Percentiles rank a stretch among this genome's conserved stretches.
Evolutionary conservation across 495 filamentous ascomycete species (phyloP).

Genomic region (Talaromyces stipitatus): DNA sequence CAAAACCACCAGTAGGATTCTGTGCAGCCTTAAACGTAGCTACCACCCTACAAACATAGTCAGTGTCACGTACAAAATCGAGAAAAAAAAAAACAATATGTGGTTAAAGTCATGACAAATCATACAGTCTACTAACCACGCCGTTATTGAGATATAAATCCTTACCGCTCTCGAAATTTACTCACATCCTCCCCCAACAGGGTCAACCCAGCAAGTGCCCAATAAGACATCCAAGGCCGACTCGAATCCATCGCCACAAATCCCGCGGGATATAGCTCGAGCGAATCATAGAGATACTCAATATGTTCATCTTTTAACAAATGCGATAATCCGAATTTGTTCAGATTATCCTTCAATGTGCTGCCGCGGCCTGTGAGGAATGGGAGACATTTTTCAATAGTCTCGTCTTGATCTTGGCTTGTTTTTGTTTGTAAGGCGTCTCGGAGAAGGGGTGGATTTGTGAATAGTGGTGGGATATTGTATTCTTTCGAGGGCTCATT

Average conservation of each 20-base stretch:
- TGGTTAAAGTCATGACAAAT: neutral
- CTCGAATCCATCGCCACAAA: conserved; percentile 72
- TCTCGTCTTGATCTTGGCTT: conserved; percentile 58
- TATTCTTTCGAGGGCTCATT: conserved; percentile 15
- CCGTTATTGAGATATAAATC: conserved; percentile 7
- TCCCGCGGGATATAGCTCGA: conserved; percentile 55
- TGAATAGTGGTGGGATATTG: conserved; percentile 54
- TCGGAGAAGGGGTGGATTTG: conserved; percentile 49
- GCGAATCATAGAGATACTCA: conserved; percentile 59
- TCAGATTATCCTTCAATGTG: conserved; percentile 43
- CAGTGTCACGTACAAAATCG: too few relatives aligned
- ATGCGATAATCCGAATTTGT: conserved; percentile 61
- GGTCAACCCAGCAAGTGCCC: conserved; percentile 66
- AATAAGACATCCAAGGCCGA: conserved; percentile 90
- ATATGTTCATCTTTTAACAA: conserved; percentile 66
- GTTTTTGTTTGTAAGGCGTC: conserved; percentile 65
- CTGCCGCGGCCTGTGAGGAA: conserved; percentile 45
- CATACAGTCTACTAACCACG: neutral
- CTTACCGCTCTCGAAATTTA: conserved; percentile 56
- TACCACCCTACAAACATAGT: conserved; percentile 42
- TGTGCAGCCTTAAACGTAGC: conserved; percentile 71
- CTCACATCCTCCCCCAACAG: conserved; percentile 71
- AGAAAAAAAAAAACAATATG: conserved; percentile 4
- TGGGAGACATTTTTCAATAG: conserved; percentile 59
- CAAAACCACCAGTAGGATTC: conserved; percentile 80